Evolutionary conservation across 2,329 filamentous ascomycete species (phyloP), one percentile per base, ranked within the genome.

Genomic region (Coccinonectria pachysandricola): DNA sequence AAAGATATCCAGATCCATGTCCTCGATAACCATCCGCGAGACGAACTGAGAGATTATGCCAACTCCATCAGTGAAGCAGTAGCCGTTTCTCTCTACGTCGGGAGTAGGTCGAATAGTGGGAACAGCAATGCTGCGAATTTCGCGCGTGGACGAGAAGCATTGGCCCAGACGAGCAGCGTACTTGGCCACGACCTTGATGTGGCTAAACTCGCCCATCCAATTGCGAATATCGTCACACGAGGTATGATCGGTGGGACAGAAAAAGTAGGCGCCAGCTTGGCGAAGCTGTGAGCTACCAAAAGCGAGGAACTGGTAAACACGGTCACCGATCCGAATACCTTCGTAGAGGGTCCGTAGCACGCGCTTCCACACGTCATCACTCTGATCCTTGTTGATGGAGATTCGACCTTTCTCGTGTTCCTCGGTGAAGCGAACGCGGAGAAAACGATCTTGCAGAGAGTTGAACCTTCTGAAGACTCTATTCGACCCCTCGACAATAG

Each of bases 211-310:
- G 0, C 91, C 91, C 79, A 96, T 93, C 73, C 81, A 87, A 16
- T 64, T 53, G 4, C 88, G 79, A 31, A 98, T 95, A 25, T 78
- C 65, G 11, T 79, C 69, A 27, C 84, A 84, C 2, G 73, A 79
- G 6, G 82, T 48, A 28, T 72, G 62, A 0, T 71, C 60, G 0
- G 73, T 75, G 0, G 81, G 71, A 4, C 83, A 79, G 51, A 96
- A 96, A 55, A 98, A 95, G 48, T 91, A 96, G 0, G 84, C 87
- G 0, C 87, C 82, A 40, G 88, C 77, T 47, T 96, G 87, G 26
- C 88, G 74, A 33, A 98, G 82, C 44, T 98, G 91, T 0, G 91
- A 95, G 52, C 91, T 96, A 0, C 91, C 88, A 56, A 87, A 95
- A 0, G 88, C 91, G 14, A 98, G 70, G 38, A 96, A 96, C 40